Percentiles rank a stretch among this genome's conserved stretches.
These are phyloP conservation scores for Crithidia brevicula DNA, from an alignment of 208 protist genomes.

Conservation along the genomic window DNA sequence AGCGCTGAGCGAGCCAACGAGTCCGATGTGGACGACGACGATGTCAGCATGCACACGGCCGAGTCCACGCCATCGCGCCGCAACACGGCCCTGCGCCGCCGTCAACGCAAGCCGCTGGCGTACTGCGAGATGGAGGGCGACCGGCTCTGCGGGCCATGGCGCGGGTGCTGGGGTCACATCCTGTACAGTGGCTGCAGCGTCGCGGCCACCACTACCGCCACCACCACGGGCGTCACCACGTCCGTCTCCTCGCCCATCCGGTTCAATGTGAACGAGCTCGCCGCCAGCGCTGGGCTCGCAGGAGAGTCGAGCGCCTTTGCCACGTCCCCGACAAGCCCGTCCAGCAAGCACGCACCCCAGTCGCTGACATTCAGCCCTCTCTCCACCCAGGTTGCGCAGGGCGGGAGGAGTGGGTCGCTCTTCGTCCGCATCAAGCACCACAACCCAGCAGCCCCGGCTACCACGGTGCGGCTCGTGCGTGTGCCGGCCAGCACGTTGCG, in stretches of 20 bases:
- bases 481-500: conserved; percentile 8
- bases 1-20: conserved; percentile 1
- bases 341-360: background rate
- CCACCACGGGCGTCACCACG: conserved; percentile 8
- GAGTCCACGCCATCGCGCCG: background rate
- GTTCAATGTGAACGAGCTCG: background rate
- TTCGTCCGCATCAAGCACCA: conserved; percentile 16
- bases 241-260: conserved; percentile 11
- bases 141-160: conserved; percentile 29
- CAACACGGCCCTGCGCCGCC: conserved; percentile 6
- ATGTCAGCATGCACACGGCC: conserved; percentile 4
- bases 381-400: background rate
- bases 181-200: conserved; percentile 8
- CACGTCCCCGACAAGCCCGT: background rate
- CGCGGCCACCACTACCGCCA: background rate
- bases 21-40: conserved; percentile 9
- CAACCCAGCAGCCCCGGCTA: background rate
- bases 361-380: background rate
- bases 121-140: conserved; percentile 16
- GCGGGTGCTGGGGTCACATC: conserved; percentile 40
- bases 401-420: background rate
- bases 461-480: conserved; percentile 15
- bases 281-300: background rate
- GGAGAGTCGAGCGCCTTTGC: background rate
- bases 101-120: conserved; percentile 2